Evolutionary conservation across 164 flowering plant genomes (phyloP).

Genomic region (Houttuynia cordata): DNA sequence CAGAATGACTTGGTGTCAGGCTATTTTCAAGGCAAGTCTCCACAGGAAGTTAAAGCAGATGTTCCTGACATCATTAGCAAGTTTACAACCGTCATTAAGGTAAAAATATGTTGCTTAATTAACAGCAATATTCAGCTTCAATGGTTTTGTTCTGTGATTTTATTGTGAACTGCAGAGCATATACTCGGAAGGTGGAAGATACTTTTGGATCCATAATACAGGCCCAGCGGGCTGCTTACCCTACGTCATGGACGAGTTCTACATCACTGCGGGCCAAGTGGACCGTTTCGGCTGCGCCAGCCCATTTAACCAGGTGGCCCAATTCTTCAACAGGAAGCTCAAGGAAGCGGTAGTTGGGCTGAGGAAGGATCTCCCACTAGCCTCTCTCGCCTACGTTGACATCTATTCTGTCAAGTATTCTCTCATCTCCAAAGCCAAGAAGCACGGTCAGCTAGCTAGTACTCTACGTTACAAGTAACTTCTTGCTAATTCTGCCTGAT

Average conservation of each 20-base stretch:
- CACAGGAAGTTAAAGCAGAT: slow-evolving; percentile 23
- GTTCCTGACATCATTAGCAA: slow-evolving; percentile 34
- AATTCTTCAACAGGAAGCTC: slow-evolving; percentile 29
- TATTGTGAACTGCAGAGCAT: slow-evolving; percentile 20
- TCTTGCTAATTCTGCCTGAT: too few species aligned
- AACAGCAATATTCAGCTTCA: too few species aligned
- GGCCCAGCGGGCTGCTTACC: slow-evolving; percentile 52
- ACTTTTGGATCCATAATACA: slow-evolving; percentile 54
- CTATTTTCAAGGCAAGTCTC: slow-evolving; percentile 21
- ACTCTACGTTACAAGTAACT: too few species aligned
- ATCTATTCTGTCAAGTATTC: slow-evolving; percentile 36
- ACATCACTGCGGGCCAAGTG: slow-evolving; percentile 17
- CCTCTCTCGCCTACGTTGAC: slow-evolving; percentile 41
- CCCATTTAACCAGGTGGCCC: slow-evolving; percentile 34
- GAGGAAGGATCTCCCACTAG: slow-evolving; percentile 25
- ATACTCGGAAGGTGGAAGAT: slow-evolving; percentile 35
- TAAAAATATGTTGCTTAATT: too few species aligned
- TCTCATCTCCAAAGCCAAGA: slow-evolving; percentile 31
- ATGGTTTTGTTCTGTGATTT: too few species aligned
- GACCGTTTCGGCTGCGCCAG: slow-evolving; percentile 36
- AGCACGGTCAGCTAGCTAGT: slow-evolving; percentile 19
- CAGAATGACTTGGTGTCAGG: slow-evolving; percentile 41
- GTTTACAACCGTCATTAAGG: slow-evolving; percentile 9
- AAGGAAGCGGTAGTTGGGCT: slow-evolving; percentile 28
- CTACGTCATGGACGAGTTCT: slow-evolving; percentile 17